phyloP scores from a whole-genome alignment of 2,329 filamentous ascomycete genomes.

The Fusarium buxicola region DNA sequence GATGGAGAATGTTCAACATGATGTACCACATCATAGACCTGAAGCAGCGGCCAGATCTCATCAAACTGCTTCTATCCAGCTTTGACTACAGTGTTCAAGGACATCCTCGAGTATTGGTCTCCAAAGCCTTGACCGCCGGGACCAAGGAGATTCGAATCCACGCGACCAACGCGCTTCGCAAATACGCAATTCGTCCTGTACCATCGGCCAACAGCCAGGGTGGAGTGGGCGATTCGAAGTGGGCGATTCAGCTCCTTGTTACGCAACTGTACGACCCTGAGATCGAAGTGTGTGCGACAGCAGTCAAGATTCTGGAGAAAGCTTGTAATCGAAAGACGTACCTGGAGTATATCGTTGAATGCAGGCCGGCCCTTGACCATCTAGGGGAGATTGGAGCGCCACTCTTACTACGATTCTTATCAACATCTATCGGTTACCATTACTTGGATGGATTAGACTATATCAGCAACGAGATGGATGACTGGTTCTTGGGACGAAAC shows the following conservation, averaged over 20 bases:
- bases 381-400: slow-evolving; percentile 97
- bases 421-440: slow-evolving; percentile 96
- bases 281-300: slow-evolving; percentile 94
- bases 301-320: slow-evolving; percentile 97
- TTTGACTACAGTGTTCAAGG: slow-evolving; percentile 92
- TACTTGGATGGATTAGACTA: slow-evolving; percentile 98
- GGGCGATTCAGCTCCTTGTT: slow-evolving; percentile 97
- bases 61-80: slow-evolving; percentile 87
- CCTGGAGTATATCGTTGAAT: slow-evolving; percentile 96
- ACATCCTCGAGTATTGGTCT: slow-evolving; percentile 90
- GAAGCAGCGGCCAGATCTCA: slow-evolving; percentile 89
- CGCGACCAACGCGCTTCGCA: slow-evolving; percentile 85
- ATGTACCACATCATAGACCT: slow-evolving; percentile 98
- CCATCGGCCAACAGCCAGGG: slow-evolving; percentile 53
- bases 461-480: slow-evolving; percentile 99
- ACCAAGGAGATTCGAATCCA: slow-evolving; percentile 93
- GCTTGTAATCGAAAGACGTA: slow-evolving; percentile 93
- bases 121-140: slow-evolving; percentile 91
- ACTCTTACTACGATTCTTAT: slow-evolving; percentile 89
- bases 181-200: slow-evolving; percentile 75
- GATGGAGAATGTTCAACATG: slow-evolving; percentile 99
- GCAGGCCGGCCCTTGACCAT: slow-evolving; percentile 92
- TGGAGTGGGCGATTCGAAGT: slow-evolving; percentile 78
- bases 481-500: slow-evolving; percentile 98
- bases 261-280: slow-evolving; percentile 98